These are phyloP conservation scores for Populus simonii DNA, from an alignment of 345 rosid genomes.

Conservation along the genomic window DNA sequence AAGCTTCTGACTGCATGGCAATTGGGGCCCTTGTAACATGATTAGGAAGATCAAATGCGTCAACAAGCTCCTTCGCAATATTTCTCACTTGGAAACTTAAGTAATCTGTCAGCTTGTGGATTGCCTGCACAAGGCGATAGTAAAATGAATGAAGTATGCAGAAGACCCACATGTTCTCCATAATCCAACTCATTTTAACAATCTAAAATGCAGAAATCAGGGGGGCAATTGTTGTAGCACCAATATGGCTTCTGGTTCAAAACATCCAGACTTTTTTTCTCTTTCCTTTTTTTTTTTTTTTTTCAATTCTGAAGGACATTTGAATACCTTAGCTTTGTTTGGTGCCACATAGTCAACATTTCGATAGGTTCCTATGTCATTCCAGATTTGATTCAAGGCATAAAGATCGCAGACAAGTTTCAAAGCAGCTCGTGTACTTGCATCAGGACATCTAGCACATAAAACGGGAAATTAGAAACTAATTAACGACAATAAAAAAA, in stretches of 20 bases:
- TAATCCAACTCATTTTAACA: neutral
- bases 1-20: slow-evolving; percentile 90
- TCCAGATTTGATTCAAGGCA: slow-evolving; percentile 93
- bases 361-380: slow-evolving; percentile 90
- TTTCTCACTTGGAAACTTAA: slow-evolving; percentile 86
- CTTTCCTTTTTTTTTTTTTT: neutral
- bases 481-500: neutral
- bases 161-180: neutral
- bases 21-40: slow-evolving; percentile 87
- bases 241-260: neutral
- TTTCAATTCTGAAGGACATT: neutral
- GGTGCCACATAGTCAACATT: slow-evolving; percentile 95
- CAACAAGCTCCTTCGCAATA: slow-evolving; percentile 73
- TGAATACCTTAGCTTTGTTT: slow-evolving; percentile 92
- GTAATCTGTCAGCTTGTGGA: slow-evolving; percentile 82
- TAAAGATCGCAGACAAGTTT: slow-evolving; percentile 94
- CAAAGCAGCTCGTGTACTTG: slow-evolving; percentile 61
- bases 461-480: slow-evolving; percentile 14
- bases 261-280: neutral
- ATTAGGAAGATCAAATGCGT: slow-evolving; percentile 82
- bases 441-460: slow-evolving; percentile 67
- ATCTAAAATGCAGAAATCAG: neutral
- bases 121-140: slow-evolving; percentile 50
- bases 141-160: neutral
- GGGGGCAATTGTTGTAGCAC: no score